A percentile compares a stretch with the other conserved stretches of the same genome.
Conservation (phyloP, 768 basidiomycete genomes). For the Tylopilus sp. region DNA sequence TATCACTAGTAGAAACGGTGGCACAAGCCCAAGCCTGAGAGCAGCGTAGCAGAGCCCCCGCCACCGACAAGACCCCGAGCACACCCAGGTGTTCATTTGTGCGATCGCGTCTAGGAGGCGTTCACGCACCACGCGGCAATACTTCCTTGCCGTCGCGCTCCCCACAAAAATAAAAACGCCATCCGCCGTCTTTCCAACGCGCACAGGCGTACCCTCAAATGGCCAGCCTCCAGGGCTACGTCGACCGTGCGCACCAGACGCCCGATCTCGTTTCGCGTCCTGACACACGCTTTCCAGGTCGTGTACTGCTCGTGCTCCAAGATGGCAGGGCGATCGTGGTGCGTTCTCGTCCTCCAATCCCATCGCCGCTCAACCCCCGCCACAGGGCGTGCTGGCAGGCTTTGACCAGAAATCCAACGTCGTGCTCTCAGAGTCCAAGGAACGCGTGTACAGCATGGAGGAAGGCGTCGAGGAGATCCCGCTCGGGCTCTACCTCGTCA, state of each 20-base stretch:
- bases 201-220: conserved; percentile 39
- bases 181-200: conserved; percentile 8
- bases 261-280: background rate
- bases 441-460: conserved; percentile 88
- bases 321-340: conserved; percentile 96
- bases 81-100: too few relatives aligned
- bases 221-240: conserved; percentile 90
- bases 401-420: conserved; percentile 96
- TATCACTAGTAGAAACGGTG: too few relatives aligned
- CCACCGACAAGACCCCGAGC: too few relatives aligned
- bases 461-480: conserved; percentile 94
- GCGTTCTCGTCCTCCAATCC: conserved; percentile 26
- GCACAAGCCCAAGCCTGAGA: too few relatives aligned
- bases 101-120: too few relatives aligned
- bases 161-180: too few relatives aligned
- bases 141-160: too few relatives aligned
- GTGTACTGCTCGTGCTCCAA: conserved; percentile 91
- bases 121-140: too few relatives aligned
- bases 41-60: too few relatives aligned
- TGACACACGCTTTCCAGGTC: conserved; percentile 45
- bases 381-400: conserved; percentile 86
- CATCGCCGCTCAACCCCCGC: too few relatives aligned
- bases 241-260: conserved; percentile 61
- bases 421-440: conserved; percentile 90
- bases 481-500: conserved; percentile 93